These are phyloP conservation scores for Macrolepiota dolichaula DNA, from an alignment of 768 basidiomycete species.

Conservation along the genomic window DNA sequence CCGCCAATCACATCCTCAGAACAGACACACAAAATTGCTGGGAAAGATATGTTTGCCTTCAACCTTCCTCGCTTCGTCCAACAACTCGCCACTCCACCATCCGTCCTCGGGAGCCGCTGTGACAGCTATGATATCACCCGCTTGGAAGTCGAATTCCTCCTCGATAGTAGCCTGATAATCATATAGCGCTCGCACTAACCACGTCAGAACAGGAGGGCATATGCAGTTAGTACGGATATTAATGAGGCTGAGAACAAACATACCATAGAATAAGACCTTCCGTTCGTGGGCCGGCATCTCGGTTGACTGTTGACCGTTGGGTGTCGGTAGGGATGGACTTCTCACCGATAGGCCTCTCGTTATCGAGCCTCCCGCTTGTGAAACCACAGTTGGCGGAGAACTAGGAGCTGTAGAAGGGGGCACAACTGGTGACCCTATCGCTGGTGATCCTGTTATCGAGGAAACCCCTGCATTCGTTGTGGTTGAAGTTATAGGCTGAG, in stretches of 20 bases:
- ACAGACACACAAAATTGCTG: conserved; percentile 82
- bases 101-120: conserved; percentile 94
- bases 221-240: background rate
- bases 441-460: background rate
- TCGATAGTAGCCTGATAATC: conserved; percentile 82
- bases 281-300: background rate
- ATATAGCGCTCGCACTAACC: conserved; percentile 80
- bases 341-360: background rate
- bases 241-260: conserved; percentile 24
- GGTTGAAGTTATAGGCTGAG: background rate
- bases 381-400: background rate
- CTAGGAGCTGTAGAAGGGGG: background rate
- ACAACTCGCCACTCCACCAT: conserved; percentile 93
- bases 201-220: conserved; percentile 9
- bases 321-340: background rate
- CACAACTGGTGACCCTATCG: background rate
- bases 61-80: conserved; percentile 69
- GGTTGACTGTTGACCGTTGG: background rate
- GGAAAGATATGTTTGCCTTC: conserved; percentile 79
- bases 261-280: conserved; percentile 84
- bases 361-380: background rate
- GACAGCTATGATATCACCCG: conserved; percentile 95
- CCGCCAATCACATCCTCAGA: conserved; percentile 32
- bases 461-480: background rate
- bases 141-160: conserved; percentile 95